Evolutionary conservation across 2,329 filamentous ascomycete genomes (phyloP), one percentile per base, ranked within the genome.

Genomic region (Stachybotrys echinatus): DNA sequence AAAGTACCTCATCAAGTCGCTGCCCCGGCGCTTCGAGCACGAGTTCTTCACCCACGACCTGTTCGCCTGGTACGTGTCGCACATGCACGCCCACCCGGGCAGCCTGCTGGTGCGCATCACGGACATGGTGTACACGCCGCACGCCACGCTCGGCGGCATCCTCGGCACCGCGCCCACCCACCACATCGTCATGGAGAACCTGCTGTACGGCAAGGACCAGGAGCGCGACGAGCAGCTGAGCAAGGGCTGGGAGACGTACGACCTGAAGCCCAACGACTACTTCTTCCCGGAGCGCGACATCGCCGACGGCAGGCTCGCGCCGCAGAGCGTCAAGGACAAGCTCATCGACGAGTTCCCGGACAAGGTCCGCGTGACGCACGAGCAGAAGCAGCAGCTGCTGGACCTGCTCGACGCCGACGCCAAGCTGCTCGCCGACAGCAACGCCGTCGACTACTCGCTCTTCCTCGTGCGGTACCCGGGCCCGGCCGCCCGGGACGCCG

Each of bases 171-270:
- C 84, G 0, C 86, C 87, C 0, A 81, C 80, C 1, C 85, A 89
- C 55, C 86, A 89, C 60, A 86, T 90, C 52, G 74, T 90, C 58
- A 90, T 90, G 87, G 87, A 89, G 63, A 90, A 90, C 60, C 73
- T 88, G 3, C 70, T 89, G 21, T 81, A 79, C 53, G 86, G 85
- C 2, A 76, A 81, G 54, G 70, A 73, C 14, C 66, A 71, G 12
- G 70, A 72, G 49, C 60, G 61, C 10, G 62, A 66, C 43, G 61
- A 69, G 49, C 63, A 72, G 43, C 45, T 45, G 4, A 50, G 4
- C 21, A 44, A 55, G 18, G 46, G 73, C 18, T 90, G 86, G 86
- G 82, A 89, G 61, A 83, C 80, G 2, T 90, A 84, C 66, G 87
- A 90, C 52, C 75, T 90, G 45, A 91, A 91, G 60, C 87, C 87